Conservation (phyloP, 2,329 filamentous ascomycete genomes). For the Pseudogymnoascus destructans region DNA sequence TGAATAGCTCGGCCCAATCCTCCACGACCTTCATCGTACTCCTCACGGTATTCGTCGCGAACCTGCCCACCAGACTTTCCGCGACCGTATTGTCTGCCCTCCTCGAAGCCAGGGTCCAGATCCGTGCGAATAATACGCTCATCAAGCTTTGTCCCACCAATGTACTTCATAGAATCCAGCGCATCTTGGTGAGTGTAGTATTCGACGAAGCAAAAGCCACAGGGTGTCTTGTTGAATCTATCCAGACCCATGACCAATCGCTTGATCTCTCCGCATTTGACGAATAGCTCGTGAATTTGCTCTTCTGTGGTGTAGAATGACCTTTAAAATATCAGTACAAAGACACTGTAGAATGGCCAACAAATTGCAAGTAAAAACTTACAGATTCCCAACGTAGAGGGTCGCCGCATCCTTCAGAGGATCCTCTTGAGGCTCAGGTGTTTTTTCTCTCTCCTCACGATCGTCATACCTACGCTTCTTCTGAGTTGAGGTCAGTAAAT, state of each 20-base stretch:
- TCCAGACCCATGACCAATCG: conserved; percentile 95
- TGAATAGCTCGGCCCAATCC: conserved; percentile 72
- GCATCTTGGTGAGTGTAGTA: conserved; percentile 98
- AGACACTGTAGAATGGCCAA: conserved; percentile 6
- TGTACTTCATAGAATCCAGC: conserved; percentile 95
- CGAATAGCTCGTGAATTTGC: conserved; percentile 94
- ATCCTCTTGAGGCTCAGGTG: conserved; percentile 47
- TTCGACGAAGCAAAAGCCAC: conserved; percentile 98
- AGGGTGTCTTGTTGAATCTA: conserved; percentile 92
- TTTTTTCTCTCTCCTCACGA: conserved; percentile 33
- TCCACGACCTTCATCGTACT: conserved; percentile 89
- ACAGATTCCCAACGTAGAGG: conserved; percentile 95
- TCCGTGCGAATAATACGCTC: conserved; percentile 94
- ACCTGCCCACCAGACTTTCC: conserved; percentile 96
- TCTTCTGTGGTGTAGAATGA: conserved; percentile 99
- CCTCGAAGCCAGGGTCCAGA: conserved; percentile 87
- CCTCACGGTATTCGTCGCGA: conserved; percentile 91
- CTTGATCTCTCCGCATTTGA: conserved; percentile 96
- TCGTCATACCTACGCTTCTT: conserved; percentile 43
- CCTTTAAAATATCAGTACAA: conserved; percentile 31
- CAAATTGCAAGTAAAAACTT: conserved; percentile 27
- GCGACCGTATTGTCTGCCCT: conserved; percentile 89
- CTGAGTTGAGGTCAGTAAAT: conserved; percentile 31
- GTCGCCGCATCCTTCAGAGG: conserved; percentile 80
- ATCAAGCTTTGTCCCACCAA: conserved; percentile 94